phyloP scores from a whole-genome alignment of 495 filamentous ascomycete species.

The Thermochaetoides thermophila region DNA sequence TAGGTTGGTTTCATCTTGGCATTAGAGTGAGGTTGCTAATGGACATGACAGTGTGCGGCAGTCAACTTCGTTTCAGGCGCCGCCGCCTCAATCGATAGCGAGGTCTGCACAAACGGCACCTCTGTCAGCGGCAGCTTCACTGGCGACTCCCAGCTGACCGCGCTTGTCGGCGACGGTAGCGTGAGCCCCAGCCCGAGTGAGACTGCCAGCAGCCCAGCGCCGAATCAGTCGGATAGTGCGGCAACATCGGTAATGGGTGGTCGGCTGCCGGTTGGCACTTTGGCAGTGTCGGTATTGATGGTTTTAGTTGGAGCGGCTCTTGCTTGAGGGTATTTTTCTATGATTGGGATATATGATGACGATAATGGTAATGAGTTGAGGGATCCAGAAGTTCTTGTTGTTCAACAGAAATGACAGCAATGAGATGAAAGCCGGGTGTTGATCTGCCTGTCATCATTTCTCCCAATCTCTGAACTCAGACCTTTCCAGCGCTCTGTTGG shows the following conservation, averaged over 20 bases:
- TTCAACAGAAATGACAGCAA: too few species aligned
- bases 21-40: too few species aligned
- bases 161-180: constrained; percentile 12
- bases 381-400: too few species aligned
- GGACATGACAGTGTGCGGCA: constrained; percentile 33
- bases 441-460: too few species aligned
- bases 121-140: constrained; percentile 21
- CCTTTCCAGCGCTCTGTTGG: too few species aligned
- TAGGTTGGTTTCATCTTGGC: constrained; percentile 16
- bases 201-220: constrained; percentile 9
- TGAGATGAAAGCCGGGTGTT: too few species aligned
- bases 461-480: too few species aligned
- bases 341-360: background rate
- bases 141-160: constrained; percentile 19
- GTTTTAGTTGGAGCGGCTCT: constrained; percentile 8
- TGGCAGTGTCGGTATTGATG: background rate
- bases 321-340: background rate
- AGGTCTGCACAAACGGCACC: constrained; percentile 30
- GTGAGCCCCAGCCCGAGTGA: background rate
- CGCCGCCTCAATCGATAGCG: constrained; percentile 3
- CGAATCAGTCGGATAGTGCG: constrained; percentile 7
- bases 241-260: constrained; percentile 4
- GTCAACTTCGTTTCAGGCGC: constrained; percentile 35
- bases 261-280: constrained; percentile 1
- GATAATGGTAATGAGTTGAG: too few species aligned